Base-by-base conservation (phyloP, 2,329 filamentous ascomycete genomes). In the Trichothecium roseum region DNA sequence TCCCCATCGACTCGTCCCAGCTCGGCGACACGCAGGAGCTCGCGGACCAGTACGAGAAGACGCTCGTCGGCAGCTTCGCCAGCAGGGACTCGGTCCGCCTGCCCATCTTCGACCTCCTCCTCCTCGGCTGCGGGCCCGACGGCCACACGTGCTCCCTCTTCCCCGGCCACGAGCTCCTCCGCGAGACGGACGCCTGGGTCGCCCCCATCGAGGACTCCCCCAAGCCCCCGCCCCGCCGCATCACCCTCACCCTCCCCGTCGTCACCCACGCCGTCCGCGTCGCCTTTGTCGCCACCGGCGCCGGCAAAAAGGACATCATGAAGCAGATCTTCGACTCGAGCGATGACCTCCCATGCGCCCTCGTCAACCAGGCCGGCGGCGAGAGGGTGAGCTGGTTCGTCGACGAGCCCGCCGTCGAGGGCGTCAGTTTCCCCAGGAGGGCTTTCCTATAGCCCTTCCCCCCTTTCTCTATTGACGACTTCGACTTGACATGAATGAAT, bases 91-190 rank as follows among this genome's bases (percentile, higher is more conserved):
- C 84, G 44, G 89, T 98, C 56, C 88, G 86, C 60, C 69, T 95
- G 31, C 91, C 91, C 47, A 83, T 94, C 53, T 98, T 96, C 59
- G 91, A 98, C 57, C 74, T 98, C 36, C 70, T 98, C 37, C 75
- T 98, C 29, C 78, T 98, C 29, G 91, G 91, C 50, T 94, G 85
- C 56, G 91, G 91, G 0, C 89, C 91, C 12, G 91, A 96, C 58
- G 91, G 91, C 35, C 91, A 98, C 66, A 96, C 91, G 24, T 96
- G 91, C 78, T 91, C 83, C 49, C 69, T 98, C 35, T 98, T 98
- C 69, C 91, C 91, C 5, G 82, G 81, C 37, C 89, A 95, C 55
- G 74, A 81, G 39, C 72, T 96, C 36, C 72, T 96, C 46, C 78
- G 87, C 44, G 89, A 96, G 65, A 75, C 75, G 26, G 81, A 79